These are phyloP conservation scores for Arctium minus DNA, from an alignment of 129 eudicot species.

Conservation along the genomic window DNA sequence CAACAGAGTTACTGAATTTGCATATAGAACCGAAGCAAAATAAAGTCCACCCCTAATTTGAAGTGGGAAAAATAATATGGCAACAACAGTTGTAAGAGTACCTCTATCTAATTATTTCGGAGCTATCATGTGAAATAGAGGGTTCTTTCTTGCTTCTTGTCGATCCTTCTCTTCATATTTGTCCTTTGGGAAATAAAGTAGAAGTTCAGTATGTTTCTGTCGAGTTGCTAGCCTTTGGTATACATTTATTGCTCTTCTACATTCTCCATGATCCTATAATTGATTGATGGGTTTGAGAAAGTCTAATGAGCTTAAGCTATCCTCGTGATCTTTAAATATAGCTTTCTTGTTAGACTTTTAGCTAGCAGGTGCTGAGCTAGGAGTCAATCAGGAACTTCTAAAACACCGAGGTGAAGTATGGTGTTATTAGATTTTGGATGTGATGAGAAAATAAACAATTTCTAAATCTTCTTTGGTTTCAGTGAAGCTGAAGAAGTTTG, in stretches of 20 bases:
- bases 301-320: background rate
- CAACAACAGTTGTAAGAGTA: background rate
- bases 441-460: too few species aligned
- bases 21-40: conserved; percentile 23
- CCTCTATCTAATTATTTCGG: conserved; percentile 8
- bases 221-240: background rate
- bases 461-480: too few species aligned
- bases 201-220: background rate
- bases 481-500: background rate
- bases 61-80: conserved; percentile 12
- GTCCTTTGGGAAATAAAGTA: conserved; percentile 20
- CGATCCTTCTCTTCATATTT: conserved; percentile 12
- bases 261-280: background rate
- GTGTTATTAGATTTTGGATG: background rate
- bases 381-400: background rate
- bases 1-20: conserved; percentile 5
- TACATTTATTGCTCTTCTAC: background rate
- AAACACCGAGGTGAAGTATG: conserved; percentile 6
- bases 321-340: background rate
- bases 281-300: background rate
- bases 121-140: conserved; percentile 8
- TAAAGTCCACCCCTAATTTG: conserved; percentile 10
- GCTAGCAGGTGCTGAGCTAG: conserved; percentile 4
- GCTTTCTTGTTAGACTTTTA: conserved; percentile 2
- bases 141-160: conserved; percentile 4